Conservation (phyloP, 2,329 filamentous ascomycete genomes). For the Diaporthe caulivora region DNA sequence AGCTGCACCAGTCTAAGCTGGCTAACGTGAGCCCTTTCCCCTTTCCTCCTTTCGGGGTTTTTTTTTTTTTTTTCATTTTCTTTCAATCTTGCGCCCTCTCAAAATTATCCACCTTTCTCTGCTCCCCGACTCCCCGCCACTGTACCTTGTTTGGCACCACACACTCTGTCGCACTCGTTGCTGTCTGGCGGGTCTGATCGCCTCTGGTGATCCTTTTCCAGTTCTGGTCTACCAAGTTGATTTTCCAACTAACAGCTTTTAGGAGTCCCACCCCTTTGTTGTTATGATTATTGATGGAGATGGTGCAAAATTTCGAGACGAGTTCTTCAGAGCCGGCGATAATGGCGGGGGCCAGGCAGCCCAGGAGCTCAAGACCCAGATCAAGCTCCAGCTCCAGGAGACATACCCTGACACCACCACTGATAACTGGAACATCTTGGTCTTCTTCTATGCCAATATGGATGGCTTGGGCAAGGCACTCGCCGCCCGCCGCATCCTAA, state of each 20-base stretch:
- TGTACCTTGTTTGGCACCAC: not conserved
- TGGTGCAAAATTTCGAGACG: conserved; percentile 51
- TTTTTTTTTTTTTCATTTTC: too few relatives aligned
- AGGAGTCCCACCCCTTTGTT: conserved; percentile 51
- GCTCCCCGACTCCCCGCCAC: too few relatives aligned
- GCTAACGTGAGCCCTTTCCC: conserved; percentile 24
- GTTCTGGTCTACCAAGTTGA: too few relatives aligned
- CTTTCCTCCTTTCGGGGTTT: not conserved
- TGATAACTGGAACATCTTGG: conserved; percentile 50
- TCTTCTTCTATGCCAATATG: conserved; percentile 50
- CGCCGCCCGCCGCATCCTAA: conserved; percentile 44
- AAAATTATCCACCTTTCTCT: too few relatives aligned
- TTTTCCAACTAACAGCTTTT: not conserved
- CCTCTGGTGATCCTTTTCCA: too few relatives aligned
- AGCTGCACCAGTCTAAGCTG: conserved; percentile 32
- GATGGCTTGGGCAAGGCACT: conserved; percentile 49
- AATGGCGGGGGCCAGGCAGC: conserved; percentile 51
- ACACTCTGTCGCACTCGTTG: not conserved
- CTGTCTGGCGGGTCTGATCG: too few relatives aligned
- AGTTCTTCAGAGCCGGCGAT: conserved; percentile 47
- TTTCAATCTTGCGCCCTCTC: too few relatives aligned
- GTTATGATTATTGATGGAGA: conserved; percentile 53
- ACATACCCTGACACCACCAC: conserved; percentile 45
- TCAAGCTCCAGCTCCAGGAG: conserved; percentile 44
- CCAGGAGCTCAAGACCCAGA: conserved; percentile 44